phyloP scores from a whole-genome alignment of 768 basidiomycete species.

The Kwoniella sp. region DNA sequence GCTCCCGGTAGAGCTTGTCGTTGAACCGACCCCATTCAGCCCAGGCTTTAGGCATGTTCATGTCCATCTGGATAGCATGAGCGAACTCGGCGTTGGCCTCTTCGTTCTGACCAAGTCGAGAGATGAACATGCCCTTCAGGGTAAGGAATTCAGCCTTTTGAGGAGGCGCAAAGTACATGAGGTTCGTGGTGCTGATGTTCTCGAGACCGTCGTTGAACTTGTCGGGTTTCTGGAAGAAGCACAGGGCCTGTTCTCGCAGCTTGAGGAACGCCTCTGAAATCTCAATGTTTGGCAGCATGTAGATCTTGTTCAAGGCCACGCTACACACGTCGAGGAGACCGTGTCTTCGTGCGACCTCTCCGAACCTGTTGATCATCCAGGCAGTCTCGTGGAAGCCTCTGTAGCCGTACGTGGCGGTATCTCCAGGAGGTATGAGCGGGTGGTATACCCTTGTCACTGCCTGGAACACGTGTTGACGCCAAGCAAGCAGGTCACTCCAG shows the following conservation, averaged over 20 bases:
- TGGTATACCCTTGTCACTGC: conserved; percentile 95
- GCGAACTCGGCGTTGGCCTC: conserved; percentile 90
- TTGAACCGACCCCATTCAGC: conserved; percentile 95
- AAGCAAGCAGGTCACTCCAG: conserved; percentile 98
- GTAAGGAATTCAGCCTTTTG: conserved; percentile 99
- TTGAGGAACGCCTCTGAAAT: conserved; percentile 99
- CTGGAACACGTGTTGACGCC: conserved; percentile 97
- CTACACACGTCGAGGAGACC: conserved; percentile 94
- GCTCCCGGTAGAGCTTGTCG: conserved; percentile 87
- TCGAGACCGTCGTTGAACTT: conserved; percentile 92
- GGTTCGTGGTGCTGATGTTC: conserved; percentile 98
- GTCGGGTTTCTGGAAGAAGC: conserved; percentile 91
- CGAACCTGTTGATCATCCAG: conserved; percentile 99
- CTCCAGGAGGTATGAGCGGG: conserved; percentile 65
- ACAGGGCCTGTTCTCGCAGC: conserved; percentile 94
- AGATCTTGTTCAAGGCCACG: conserved; percentile 90
- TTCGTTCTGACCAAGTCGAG: conserved; percentile 74
- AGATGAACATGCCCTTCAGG: conserved; percentile 97
- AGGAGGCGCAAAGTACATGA: conserved; percentile 88
- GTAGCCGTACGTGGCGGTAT: conserved; percentile 66
- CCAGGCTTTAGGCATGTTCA: conserved; percentile 93
- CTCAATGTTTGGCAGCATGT: conserved; percentile 98
- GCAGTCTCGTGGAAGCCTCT: conserved; percentile 98
- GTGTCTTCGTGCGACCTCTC: conserved; percentile 96
- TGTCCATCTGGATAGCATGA: conserved; percentile 92